A percentile compares a stretch with the other conserved stretches of the same genome.
These are phyloP conservation scores for Fusarium fujikuroi DNA, from an alignment of 2,329 filamentous ascomycete species.

Conservation along the genomic window DNA sequence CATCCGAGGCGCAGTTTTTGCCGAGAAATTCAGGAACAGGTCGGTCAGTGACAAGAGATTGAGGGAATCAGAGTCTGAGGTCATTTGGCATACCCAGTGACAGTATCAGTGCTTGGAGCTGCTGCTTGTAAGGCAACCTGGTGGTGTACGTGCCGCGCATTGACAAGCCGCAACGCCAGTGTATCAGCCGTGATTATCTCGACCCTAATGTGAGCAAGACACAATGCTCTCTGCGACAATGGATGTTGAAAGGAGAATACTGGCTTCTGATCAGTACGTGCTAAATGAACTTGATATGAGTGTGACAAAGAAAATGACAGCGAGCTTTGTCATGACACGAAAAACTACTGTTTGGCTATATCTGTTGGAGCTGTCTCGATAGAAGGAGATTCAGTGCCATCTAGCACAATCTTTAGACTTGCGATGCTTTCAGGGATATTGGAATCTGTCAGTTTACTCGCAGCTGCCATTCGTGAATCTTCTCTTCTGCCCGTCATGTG, in stretches of 20 bases:
- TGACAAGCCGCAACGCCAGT: background rate
- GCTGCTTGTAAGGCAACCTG: too few relatives aligned
- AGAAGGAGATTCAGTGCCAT: background rate
- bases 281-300: rapidly evolving
- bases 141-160: background rate
- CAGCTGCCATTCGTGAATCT: rapidly evolving
- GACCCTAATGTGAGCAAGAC: rapidly evolving
- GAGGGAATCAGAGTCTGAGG: rapidly evolving
- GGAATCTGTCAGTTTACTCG: rapidly evolving
- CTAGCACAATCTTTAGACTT: rapidly evolving
- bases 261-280: rapidly evolving
- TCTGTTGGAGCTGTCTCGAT: too few relatives aligned
- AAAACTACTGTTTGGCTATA: background rate
- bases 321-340: background rate
- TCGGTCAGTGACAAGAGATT: rapidly evolving
- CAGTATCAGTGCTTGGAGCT: background rate
- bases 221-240: rapidly evolving
- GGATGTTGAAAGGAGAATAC: background rate
- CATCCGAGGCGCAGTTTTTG: background rate
- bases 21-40: background rate
- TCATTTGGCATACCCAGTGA: rapidly evolving
- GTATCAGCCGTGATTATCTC: rapidly evolving
- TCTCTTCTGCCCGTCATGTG: rapidly evolving
- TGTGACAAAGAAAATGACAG: background rate
- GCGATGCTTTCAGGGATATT: rapidly evolving